A percentile compares a stretch with the other conserved stretches of the same genome.
Evolutionary conservation across 1,284 basidiomycete genomes (phyloP).

Genomic region (Volvariella volvacea): DNA sequence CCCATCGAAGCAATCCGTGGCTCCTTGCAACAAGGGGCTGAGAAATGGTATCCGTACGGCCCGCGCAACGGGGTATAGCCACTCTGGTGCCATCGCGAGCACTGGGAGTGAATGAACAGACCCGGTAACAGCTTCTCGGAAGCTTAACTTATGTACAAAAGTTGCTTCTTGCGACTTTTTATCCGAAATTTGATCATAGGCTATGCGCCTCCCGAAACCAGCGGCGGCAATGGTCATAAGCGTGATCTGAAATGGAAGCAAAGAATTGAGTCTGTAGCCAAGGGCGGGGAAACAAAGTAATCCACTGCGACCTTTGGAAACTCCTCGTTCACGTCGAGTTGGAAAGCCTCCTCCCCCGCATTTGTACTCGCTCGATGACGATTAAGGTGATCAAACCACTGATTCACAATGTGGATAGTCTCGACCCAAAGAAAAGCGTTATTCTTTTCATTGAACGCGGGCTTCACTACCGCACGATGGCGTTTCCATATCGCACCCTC

Average conservation of each 20-base stretch:
- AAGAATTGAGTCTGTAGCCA: neutral
- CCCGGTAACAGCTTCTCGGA: constrained; percentile 25
- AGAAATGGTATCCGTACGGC: constrained; percentile 16
- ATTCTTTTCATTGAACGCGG: constrained; percentile 26
- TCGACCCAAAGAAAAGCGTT: constrained; percentile 28
- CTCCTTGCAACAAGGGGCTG: neutral
- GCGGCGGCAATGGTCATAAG: constrained; percentile 6
- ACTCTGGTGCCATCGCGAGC: constrained; percentile 23
- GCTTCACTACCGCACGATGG: constrained; percentile 5
- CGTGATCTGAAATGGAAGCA: neutral
- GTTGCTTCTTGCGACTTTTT: constrained; percentile 13
- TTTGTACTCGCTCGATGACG: too few species aligned
- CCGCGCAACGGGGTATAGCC: constrained; percentile 23
- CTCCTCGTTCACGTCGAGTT: too few species aligned
- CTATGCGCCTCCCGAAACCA: constrained; percentile 2
- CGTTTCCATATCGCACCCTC: constrained; percentile 16
- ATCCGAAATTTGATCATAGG: neutral
- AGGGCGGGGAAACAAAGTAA: too few species aligned
- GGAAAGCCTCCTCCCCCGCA: too few species aligned
- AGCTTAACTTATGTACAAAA: constrained; percentile 24
- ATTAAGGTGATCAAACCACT: constrained; percentile 17
- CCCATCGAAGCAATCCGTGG: neutral
- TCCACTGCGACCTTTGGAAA: too few species aligned
- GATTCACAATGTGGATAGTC: constrained; percentile 21
- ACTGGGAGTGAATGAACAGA: constrained; percentile 23